These are phyloP conservation scores for Chytridium lagenaria DNA, from an alignment of 371 early-diverging fungal species.

Conservation along the genomic window DNA sequence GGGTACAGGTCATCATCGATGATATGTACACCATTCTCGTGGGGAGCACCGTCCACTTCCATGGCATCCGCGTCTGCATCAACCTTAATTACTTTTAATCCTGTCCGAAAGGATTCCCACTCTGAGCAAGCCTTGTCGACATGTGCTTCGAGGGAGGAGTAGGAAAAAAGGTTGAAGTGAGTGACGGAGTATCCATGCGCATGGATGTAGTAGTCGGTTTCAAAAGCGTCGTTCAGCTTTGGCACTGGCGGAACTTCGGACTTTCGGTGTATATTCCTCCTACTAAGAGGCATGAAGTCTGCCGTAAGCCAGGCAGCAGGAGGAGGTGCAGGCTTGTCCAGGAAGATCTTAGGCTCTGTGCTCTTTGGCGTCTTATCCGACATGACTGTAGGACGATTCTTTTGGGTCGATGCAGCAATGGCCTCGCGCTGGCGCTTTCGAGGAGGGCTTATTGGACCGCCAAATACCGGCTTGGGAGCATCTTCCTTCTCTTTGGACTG, in stretches of 20 bases:
- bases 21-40: background rate
- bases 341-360: background rate
- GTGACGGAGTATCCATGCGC: constrained; percentile 19
- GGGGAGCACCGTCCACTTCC: constrained; percentile 11
- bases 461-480: background rate
- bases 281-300: background rate
- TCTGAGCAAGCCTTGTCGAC: background rate
- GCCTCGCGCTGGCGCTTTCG: constrained; percentile 18
- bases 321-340: constrained; percentile 3
- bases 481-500: background rate
- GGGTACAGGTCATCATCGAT: constrained; percentile 14
- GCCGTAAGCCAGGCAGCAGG: background rate
- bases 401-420: background rate
- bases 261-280: background rate
- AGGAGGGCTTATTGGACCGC: constrained; percentile 16
- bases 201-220: constrained; percentile 27
- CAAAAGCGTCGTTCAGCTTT: constrained; percentile 20
- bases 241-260: background rate
- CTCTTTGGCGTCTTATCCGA: background rate
- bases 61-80: background rate
- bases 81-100: background rate
- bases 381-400: background rate
- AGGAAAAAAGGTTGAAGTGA: background rate
- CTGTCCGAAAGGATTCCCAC: background rate
- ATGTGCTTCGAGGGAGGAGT: background rate